phyloP scores from a whole-genome alignment of 805 yeast species.

The Ogataea wickerhamii region DNA sequence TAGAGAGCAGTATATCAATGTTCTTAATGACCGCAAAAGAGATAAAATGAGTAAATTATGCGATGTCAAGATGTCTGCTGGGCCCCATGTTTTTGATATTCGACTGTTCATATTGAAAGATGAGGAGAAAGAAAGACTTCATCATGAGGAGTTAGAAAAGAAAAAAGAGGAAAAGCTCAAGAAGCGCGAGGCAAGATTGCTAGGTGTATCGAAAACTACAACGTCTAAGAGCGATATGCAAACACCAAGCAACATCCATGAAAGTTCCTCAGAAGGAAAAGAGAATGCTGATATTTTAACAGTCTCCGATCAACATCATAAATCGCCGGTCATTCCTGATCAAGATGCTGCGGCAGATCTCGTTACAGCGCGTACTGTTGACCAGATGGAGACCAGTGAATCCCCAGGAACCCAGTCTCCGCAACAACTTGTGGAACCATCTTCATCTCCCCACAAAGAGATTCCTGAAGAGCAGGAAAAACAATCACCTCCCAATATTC shows the following conservation, averaged over 20 bases:
- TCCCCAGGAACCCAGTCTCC: background rate
- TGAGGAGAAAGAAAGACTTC: slow-evolving; percentile 55
- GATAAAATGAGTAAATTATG: slow-evolving; percentile 88
- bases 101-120: slow-evolving; percentile 83
- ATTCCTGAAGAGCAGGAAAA: background rate
- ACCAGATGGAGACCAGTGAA: too few relatives aligned
- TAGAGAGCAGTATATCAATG: slow-evolving; percentile 45
- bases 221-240: background rate
- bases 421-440: background rate
- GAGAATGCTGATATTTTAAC: background rate
- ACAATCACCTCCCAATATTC: background rate
- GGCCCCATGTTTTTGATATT: slow-evolving; percentile 80
- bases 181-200: slow-evolving; percentile 33
- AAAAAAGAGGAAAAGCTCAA: slow-evolving; percentile 29
- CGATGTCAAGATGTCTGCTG: slow-evolving; percentile 67
- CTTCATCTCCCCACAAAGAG: background rate
- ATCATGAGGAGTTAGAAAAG: slow-evolving; percentile 30
- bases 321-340: background rate
- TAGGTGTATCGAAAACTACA: slow-evolving; percentile 7
- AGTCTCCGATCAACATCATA: too few relatives aligned
- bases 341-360: background rate
- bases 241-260: background rate
- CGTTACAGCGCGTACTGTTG: background rate
- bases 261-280: background rate
- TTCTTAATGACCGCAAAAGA: slow-evolving; percentile 45